Evolutionary conservation across 2,329 filamentous ascomycete species (phyloP).

Genomic region (Colletotrichum melonis): DNA sequence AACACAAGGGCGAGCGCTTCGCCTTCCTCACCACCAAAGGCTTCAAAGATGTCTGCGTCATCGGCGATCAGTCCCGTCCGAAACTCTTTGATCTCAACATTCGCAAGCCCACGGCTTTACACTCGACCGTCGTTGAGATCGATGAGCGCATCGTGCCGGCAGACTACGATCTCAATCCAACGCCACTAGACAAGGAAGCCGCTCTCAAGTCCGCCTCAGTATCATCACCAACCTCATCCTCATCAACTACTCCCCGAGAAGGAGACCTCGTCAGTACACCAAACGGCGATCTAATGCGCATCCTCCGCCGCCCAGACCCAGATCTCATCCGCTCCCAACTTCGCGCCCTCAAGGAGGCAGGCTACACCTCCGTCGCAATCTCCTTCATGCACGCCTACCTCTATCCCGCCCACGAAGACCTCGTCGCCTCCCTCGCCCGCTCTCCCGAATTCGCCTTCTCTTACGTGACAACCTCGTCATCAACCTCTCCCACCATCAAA

Average conservation of each 20-base stretch:
- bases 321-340: constrained; percentile 64
- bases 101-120: constrained; percentile 73
- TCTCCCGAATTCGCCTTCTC: constrained; percentile 75
- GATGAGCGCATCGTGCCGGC: constrained; percentile 79
- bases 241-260: neutral
- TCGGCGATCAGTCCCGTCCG: constrained; percentile 78
- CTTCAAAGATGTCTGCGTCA: constrained; percentile 78
- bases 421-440: constrained; percentile 48
- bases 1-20: constrained; percentile 77
- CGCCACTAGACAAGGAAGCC: constrained; percentile 59
- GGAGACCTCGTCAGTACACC: constrained; percentile 68
- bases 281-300: constrained; percentile 73
- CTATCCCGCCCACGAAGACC: constrained; percentile 65
- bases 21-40: constrained; percentile 77
- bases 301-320: constrained; percentile 66
- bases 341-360: constrained; percentile 68
- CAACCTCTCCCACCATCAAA: constrained; percentile 79
- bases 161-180: constrained; percentile 75
- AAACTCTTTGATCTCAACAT: constrained; percentile 80
- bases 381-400: constrained; percentile 80
- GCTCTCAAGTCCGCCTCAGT: constrained; percentile 23
- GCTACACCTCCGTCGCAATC: constrained; percentile 64
- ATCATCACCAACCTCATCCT: neutral
- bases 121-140: constrained; percentile 75
- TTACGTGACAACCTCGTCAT: constrained; percentile 74